Base-by-base conservation (phyloP, 1,139 yeast species). In the Zygosaccharomyces sapae region DNA sequence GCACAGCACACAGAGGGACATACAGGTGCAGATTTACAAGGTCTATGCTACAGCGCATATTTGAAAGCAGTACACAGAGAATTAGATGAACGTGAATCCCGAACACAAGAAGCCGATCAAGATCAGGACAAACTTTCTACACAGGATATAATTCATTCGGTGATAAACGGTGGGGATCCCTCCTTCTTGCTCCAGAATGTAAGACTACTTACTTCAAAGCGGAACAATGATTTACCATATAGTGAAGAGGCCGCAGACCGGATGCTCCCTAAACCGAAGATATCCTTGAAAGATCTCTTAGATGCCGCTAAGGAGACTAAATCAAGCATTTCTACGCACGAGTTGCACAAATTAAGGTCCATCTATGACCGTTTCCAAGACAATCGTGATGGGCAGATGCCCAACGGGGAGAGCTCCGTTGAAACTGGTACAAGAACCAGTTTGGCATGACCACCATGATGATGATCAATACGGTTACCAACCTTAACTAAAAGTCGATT, bases 21-120 rank as follows among this genome's bases (percentile, higher is more conserved):
- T 59, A 86, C 96, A 33, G 97, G 97, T 9, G 98, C 98, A 0
- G 98, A 92, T 68, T 71, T 92, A 65, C 97, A 90, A 68, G 97
- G 97, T 0, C 71, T 92, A 44, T 83, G 90, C 38, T 90, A 89
- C 66, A 92, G 89, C 67, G 96, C 97, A 0, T 89, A 90, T 61
- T 74, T 92, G 62, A 85, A 83, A 55, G 95, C 96, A 6, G 95
- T 92, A 16, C 97, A 92, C 64, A 82, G 83, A 38, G 79, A 76
- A 49, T 72, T 90, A 46, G 82, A 81, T 20, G 61, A 65, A 6
- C 47, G 33, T 16, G 20, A 44, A 2, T 30, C 35, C 25, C 25
- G 25, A 8, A 7, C 13, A 16, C 20, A 16, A 38, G 20, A 20
- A 16, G 20, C 72, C 61, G 16, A 59, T 60, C n/a, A 46, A 53